Evolutionary conservation across 2,329 filamentous ascomycete genomes (phyloP).

Genomic region (Aspergillus aculeatinus): DNA sequence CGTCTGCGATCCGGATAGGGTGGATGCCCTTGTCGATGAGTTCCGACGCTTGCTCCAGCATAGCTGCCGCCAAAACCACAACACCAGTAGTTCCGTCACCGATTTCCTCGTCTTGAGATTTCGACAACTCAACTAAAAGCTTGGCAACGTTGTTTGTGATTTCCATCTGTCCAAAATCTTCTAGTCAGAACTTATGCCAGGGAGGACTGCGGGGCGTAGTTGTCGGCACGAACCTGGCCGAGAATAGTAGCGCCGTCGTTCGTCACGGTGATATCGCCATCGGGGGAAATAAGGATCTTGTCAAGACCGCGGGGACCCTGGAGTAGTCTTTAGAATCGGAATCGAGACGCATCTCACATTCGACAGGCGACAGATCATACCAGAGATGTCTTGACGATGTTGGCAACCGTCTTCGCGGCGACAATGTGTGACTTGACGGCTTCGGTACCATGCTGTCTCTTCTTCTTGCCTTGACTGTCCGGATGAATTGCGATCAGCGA

Average conservation of each 20-base stretch:
- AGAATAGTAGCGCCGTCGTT: constrained; percentile 98
- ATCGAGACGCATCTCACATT: neutral
- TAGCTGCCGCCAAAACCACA: constrained; percentile 88
- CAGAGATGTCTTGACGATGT: constrained; percentile 95
- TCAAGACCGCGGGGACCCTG: constrained; percentile 89
- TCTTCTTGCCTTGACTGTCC: constrained; percentile 89
- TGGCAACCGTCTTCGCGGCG: constrained; percentile 90
- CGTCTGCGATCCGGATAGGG: constrained; percentile 96
- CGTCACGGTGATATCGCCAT: constrained; percentile 98
- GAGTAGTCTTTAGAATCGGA: constrained; percentile 4
- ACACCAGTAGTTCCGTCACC: constrained; percentile 98
- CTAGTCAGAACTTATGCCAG: neutral
- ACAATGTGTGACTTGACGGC: constrained; percentile 98
- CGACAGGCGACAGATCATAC: constrained; percentile 41
- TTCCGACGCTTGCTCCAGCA: constrained; percentile 94
- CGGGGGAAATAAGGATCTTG: constrained; percentile 98
- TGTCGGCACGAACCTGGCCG: constrained; percentile 57
- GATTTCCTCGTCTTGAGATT: constrained; percentile 98
- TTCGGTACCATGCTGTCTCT: constrained; percentile 92
- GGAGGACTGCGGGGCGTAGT: neutral
- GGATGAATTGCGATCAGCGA: constrained; percentile 11
- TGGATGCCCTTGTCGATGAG: constrained; percentile 99
- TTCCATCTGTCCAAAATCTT: constrained; percentile 69
- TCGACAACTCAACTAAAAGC: constrained; percentile 92
- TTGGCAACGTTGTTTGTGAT: constrained; percentile 98